Conservation (phyloP, 1,284 basidiomycete species). For the Fistulinella cinereoalba region DNA sequence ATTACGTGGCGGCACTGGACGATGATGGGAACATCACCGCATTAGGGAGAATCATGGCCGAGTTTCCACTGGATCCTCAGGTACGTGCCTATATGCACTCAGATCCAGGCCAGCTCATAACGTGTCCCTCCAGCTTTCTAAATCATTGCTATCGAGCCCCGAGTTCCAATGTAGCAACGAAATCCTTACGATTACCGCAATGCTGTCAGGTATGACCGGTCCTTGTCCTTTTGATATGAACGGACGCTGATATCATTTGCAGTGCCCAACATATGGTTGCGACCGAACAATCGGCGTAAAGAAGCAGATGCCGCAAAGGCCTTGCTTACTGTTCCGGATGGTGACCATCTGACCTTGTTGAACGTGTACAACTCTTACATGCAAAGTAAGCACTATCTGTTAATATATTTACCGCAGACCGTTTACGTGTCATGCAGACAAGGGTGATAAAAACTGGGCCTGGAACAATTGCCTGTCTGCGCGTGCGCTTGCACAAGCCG, state of each 20-base stretch:
- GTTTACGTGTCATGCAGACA: conserved; percentile 44
- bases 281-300: conserved; percentile 83
- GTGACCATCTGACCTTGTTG: conserved; percentile 92
- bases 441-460: conserved; percentile 83
- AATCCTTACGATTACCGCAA: conserved; percentile 91
- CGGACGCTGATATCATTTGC: conserved; percentile 8
- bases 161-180: conserved; percentile 98
- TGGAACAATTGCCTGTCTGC: conserved; percentile 91
- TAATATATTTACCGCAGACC: not conserved
- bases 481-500: conserved; percentile 86
- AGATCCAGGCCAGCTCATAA: not conserved
- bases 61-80: conserved; percentile 97
- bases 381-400: conserved; percentile 54
- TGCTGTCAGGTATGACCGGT: conserved; percentile 78
- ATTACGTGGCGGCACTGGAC: conserved; percentile 90
- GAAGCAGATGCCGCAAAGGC: conserved; percentile 94
- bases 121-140: conserved; percentile 60
- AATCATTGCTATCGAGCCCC: conserved; percentile 92
- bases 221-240: not conserved
- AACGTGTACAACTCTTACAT: conserved; percentile 96
- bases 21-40: conserved; percentile 92
- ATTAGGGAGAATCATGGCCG: conserved; percentile 92
- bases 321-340: conserved; percentile 86
- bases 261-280: conserved; percentile 94
- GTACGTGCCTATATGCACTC: conserved; percentile 35